phyloP scores from a whole-genome alignment of 805 yeast genomes.

The Schwanniomyces sp. region DNA sequence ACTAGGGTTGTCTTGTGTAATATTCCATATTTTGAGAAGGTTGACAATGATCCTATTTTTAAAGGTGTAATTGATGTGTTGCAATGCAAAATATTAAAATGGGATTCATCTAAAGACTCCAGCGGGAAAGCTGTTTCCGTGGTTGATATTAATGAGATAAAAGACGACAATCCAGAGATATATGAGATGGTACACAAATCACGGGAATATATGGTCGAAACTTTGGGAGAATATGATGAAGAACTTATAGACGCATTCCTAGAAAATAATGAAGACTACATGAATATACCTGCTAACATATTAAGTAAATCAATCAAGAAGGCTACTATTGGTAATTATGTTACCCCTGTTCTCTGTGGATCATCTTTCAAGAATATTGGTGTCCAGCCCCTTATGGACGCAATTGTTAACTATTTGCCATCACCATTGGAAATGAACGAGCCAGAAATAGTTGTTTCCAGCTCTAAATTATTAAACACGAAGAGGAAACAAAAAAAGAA shows the following conservation, averaged over 20 bases:
- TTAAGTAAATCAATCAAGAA: slow-evolving; percentile 62
- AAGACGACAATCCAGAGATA: slow-evolving; percentile 24
- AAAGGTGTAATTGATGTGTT: slow-evolving; percentile 77
- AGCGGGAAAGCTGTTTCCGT: slow-evolving; percentile 57
- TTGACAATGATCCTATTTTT: slow-evolving; percentile 40
- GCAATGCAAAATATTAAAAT: slow-evolving; percentile 55
- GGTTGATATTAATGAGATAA: slow-evolving; percentile 34
- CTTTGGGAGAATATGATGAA: slow-evolving; percentile 82
- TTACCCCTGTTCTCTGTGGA: slow-evolving; percentile 88
- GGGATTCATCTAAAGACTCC: slow-evolving; percentile 40
- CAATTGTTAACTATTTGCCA: slow-evolving; percentile 75
- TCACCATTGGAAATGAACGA: slow-evolving; percentile 65
- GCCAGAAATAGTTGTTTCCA: slow-evolving; percentile 49
- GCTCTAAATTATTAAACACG: slow-evolving; percentile 12
- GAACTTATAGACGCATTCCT: slow-evolving; percentile 71
- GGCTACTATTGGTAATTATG: slow-evolving; percentile 56
- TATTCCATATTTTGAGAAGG: slow-evolving; percentile 62
- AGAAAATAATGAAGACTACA: slow-evolving; percentile 67
- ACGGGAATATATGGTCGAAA: slow-evolving; percentile 78
- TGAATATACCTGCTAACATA: slow-evolving; percentile 55
- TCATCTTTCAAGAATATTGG: slow-evolving; percentile 92
- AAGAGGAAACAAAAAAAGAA: slow-evolving; percentile 13
- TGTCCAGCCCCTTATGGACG: slow-evolving; percentile 90
- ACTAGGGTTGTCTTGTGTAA: slow-evolving; percentile 76
- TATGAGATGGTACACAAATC: slow-evolving; percentile 53